phyloP scores from a whole-genome alignment of 371 early-diverging fungal genomes.

The Rozella allomycis region DNA sequence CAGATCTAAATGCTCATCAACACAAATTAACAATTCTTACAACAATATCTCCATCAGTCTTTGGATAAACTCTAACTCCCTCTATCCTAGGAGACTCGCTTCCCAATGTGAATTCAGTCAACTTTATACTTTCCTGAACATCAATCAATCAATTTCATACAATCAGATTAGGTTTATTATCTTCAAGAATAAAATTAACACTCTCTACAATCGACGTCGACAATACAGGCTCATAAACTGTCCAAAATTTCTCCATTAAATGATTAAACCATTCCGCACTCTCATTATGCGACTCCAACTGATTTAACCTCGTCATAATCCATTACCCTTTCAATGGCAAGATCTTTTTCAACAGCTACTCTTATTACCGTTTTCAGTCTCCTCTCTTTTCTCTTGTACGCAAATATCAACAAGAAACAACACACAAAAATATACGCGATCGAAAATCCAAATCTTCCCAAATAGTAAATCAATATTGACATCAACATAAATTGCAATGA shows the following conservation, averaged over 20 bases:
- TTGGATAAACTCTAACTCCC: constrained; percentile 47
- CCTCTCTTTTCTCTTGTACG: no score
- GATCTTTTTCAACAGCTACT: no score
- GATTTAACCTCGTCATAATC: neutral
- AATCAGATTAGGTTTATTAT: constrained; percentile 37
- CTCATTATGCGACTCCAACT: constrained; percentile 38
- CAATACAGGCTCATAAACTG: constrained; percentile 73
- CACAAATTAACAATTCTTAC: constrained; percentile 13
- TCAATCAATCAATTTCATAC: no score
- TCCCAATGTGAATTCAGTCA: constrained; percentile 89
- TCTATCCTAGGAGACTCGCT: constrained; percentile 81
- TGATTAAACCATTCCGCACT: constrained; percentile 91
- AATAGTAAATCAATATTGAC: no score
- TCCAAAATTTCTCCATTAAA: constrained; percentile 74
- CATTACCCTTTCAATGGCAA: no score
- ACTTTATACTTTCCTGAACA: constrained; percentile 64
- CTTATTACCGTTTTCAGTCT: no score
- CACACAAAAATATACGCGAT: no score
- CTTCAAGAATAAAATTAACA: constrained; percentile 12
- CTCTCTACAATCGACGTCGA: constrained; percentile 43
- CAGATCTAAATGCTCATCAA: constrained; percentile 64
- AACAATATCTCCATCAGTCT: constrained; percentile 54
- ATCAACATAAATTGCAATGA: no score
- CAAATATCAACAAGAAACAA: no score
- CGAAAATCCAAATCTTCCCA: no score